Percentiles rank a stretch among this genome's conserved stretches.
These are phyloP conservation scores for Ustilago bromivora DNA, from an alignment of 1,284 basidiomycete genomes.

Conservation along the genomic window DNA sequence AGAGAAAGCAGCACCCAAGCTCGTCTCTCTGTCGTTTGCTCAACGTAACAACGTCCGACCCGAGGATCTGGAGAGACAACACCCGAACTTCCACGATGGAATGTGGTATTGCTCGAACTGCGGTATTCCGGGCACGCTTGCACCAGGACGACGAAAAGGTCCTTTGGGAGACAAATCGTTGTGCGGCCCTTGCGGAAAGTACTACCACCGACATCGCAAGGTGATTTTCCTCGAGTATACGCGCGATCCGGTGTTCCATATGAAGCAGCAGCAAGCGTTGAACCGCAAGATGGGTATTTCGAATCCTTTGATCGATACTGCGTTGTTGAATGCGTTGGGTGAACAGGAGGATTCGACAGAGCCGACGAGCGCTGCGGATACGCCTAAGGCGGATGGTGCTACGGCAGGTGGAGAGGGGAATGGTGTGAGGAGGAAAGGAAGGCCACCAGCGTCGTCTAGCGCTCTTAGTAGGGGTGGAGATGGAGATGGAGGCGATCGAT, in stretches of 20 bases:
- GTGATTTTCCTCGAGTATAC: constrained; percentile 61
- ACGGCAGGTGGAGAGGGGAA: constrained; percentile 12
- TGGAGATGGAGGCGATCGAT: constrained; percentile 28
- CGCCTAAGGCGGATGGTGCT: constrained; percentile 36
- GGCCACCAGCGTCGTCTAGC: constrained; percentile 27
- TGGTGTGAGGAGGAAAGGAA: constrained; percentile 22
- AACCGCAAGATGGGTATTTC: constrained; percentile 47
- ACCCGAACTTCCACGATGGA: constrained; percentile 66
- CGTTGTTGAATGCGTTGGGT: constrained; percentile 42
- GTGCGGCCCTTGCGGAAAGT: constrained; percentile 89
- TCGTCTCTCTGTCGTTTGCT: constrained; percentile 48
- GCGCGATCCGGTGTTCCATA: constrained; percentile 59
- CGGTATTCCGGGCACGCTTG: constrained; percentile 63
- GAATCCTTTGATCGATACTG: constrained; percentile 45
- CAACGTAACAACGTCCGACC: constrained; percentile 58
- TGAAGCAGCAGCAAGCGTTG: constrained; percentile 50
- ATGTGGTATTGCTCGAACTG: constrained; percentile 69
- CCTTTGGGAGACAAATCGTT: constrained; percentile 89
- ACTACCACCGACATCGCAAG: constrained; percentile 65
- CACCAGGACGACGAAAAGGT: constrained; percentile 75
- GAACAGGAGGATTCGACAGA: constrained; percentile 44
- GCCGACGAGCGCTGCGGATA: constrained; percentile 52
- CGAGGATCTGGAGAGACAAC: constrained; percentile 65
- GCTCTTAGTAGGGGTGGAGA: constrained; percentile 19
- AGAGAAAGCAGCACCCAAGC: constrained; percentile 44